Conservation (phyloP, 1,284 basidiomycete genomes). For the Flammula alnicola region DNA sequence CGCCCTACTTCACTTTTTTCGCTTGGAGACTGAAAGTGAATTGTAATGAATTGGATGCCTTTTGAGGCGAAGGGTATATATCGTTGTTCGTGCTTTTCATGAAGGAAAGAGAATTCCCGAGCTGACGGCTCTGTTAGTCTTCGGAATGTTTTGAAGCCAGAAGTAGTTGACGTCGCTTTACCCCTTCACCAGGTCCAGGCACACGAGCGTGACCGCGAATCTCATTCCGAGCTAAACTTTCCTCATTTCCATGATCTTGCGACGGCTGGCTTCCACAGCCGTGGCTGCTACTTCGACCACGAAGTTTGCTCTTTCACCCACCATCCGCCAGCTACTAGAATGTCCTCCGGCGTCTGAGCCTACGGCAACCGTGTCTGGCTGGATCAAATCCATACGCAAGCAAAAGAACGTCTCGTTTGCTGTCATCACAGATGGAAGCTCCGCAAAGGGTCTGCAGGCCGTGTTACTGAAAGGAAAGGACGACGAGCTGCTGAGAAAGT, state of each 20-base stretch:
- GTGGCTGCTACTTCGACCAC: constrained; percentile 20
- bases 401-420: constrained; percentile 90
- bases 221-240: too few species aligned
- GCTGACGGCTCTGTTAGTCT: too few species aligned
- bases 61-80: too few species aligned
- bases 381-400: constrained; percentile 82
- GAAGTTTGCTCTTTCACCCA: constrained; percentile 48
- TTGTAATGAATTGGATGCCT: too few species aligned
- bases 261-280: constrained; percentile 27
- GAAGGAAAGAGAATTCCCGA: too few species aligned
- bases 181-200: too few species aligned
- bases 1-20: too few species aligned
- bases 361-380: constrained; percentile 61
- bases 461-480: constrained; percentile 60
- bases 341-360: constrained; percentile 19
- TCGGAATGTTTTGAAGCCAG: too few species aligned
- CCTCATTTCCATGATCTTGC: constrained; percentile 28
- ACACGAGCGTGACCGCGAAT: too few species aligned
- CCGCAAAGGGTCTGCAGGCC: constrained; percentile 71
- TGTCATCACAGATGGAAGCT: constrained; percentile 83
- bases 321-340: constrained; percentile 57
- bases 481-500: constrained; percentile 44
- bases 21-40: too few species aligned
- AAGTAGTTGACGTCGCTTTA: too few species aligned
- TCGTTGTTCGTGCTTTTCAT: too few species aligned